Conservation (phyloP, 495 filamentous ascomycete genomes). For the Daldinia childiae region DNA sequence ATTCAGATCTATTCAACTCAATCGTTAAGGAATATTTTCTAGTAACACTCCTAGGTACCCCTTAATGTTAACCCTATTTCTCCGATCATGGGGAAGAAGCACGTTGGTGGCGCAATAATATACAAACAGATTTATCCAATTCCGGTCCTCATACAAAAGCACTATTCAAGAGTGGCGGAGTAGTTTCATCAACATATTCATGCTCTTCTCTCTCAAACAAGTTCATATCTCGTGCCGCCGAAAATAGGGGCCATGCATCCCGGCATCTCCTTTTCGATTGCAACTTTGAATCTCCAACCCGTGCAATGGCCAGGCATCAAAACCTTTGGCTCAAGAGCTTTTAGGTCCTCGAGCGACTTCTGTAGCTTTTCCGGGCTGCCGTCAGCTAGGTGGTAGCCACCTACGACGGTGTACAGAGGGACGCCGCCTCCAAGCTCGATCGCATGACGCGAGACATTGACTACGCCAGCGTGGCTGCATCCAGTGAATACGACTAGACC, state of each 20-base stretch:
- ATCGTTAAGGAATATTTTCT: too few species aligned
- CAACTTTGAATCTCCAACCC: constrained; percentile 69
- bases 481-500: constrained; percentile 70
- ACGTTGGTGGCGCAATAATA: neutral
- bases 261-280: constrained; percentile 66
- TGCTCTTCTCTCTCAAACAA: constrained; percentile 47
- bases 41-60: too few species aligned
- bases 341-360: constrained; percentile 61
- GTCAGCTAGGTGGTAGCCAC: constrained; percentile 68
- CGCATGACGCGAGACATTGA: constrained; percentile 65
- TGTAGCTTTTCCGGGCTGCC: constrained; percentile 56
- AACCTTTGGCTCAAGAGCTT: constrained; percentile 62
- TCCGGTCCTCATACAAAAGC: neutral
- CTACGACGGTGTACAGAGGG: constrained; percentile 66
- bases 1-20: too few species aligned
- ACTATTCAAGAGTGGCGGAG: neutral
- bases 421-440: constrained; percentile 51
- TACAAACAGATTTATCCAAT: neutral
- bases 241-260: constrained; percentile 66
- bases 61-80: neutral
- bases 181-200: neutral
- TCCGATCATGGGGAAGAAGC: neutral
- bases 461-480: constrained; percentile 69
- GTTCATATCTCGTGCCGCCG: constrained; percentile 61
- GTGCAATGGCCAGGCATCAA: constrained; percentile 69